Evolutionary conservation across 805 yeast species (phyloP), one percentile per base, ranked within the genome.

Genomic region (Suhomyces tanzawaensis): DNA sequence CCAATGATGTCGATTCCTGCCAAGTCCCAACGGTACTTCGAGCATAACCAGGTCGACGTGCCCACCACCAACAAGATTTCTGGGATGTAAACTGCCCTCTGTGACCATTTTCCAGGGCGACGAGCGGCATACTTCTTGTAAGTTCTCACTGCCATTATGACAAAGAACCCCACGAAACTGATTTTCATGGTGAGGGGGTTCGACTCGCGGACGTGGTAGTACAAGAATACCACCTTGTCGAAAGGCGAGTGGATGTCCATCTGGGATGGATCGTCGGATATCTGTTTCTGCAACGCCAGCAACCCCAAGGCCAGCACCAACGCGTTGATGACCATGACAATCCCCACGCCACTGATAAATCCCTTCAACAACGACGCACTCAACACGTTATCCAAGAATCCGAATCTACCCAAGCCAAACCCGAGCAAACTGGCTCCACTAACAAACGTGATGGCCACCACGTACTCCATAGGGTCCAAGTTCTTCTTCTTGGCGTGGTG

Each of bases 31-130:
- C 69, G 57, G 41, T 61, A 68, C 25, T 46, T 36, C 2, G 58
- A 54, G 7, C 85, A 77, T 6, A 84, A 53, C 3, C 76, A 39
- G 0, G 90, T 79, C 0, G 84, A 69, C 0, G 77, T 51, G 0
- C 79, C 64, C 1, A 91, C 89, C n/a, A 85, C 83, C 3, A 84
- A 50, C 40, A 91, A 65, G 26, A 91, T 90, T 47, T 91, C 98
- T 0, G 99, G 98, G 22, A 93, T 59, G 42, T 83, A 85, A 0
- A 81, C 71, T 8, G 78, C 71, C 41, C 68, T 61, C 25, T 69
- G 42, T 38, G 39, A 44, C 40, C 45, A 35, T 9, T 35, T 48
- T 14, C 40, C 44, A 4, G 37, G 34, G 11, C 37, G 41, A 15
- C 46, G 44, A 3, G 52, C 41, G 3, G 60, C 61, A 34, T 58